Conservation (phyloP, 768 basidiomycete genomes). For the Candolleomyces aberdarensis region DNA sequence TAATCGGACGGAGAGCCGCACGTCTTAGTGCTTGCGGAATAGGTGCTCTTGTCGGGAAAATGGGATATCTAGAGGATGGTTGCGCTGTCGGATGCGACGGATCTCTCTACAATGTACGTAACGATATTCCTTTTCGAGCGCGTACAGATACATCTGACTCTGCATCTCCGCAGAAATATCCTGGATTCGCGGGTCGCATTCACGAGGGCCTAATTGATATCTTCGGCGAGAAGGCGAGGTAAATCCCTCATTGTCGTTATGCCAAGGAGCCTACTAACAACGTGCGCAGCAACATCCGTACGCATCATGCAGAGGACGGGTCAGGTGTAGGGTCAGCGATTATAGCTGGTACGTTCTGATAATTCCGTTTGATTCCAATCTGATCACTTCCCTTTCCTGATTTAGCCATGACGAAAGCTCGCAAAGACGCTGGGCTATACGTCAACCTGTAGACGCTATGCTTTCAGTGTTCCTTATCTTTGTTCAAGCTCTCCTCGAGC, state of each 20-base stretch:
- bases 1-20: conserved; percentile 88
- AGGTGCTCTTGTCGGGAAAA: conserved; percentile 93
- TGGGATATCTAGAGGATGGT: conserved; percentile 88
- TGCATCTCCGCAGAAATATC: conserved; percentile 79
- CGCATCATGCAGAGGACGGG: conserved; percentile 85
- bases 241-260: conserved; percentile 23
- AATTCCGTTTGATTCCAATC: not conserved
- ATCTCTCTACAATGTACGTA: conserved; percentile 84
- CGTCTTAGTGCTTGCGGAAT: conserved; percentile 93
- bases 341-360: conserved; percentile 59
- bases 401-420: conserved; percentile 84
- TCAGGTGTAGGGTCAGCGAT: conserved; percentile 96
- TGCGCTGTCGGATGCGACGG: conserved; percentile 92
- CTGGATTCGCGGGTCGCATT: conserved; percentile 88
- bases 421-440: conserved; percentile 66
- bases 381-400: not conserved
- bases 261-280: not conserved
- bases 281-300: conserved; percentile 57
- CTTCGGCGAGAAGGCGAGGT: conserved; percentile 95
- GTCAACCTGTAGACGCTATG: conserved; percentile 37
- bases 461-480: conserved; percentile 17
- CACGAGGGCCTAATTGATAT: conserved; percentile 92
- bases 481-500: not conserved
- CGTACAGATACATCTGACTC: not conserved
- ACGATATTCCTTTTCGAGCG: not conserved